These are phyloP conservation scores for Pyrus betulifolia DNA, from an alignment of 306 rosid genomes.

Conservation along the genomic window DNA sequence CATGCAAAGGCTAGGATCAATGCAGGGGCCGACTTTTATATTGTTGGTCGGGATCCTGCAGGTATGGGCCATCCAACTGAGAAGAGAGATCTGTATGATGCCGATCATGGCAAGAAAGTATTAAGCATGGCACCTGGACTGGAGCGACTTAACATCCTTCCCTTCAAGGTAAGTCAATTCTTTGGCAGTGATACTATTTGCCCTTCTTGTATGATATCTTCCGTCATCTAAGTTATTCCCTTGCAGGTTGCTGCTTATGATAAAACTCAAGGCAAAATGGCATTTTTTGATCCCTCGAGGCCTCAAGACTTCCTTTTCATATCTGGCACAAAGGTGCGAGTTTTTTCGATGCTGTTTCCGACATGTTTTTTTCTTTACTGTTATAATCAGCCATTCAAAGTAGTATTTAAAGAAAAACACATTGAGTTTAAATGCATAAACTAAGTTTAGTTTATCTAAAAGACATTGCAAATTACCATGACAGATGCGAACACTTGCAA, in stretches of 20 bases:
- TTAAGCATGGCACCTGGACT: slow-evolving; percentile 99
- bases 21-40: slow-evolving; percentile 97
- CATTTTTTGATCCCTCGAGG: slow-evolving; percentile 92
- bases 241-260: slow-evolving; percentile 97
- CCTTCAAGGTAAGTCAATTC: slow-evolving; percentile 68
- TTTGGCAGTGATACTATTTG: background rate
- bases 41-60: slow-evolving; percentile 98
- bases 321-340: slow-evolving; percentile 87
- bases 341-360: background rate
- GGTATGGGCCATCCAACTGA: slow-evolving; percentile 96
- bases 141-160: slow-evolving; percentile 93
- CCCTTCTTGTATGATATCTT: background rate
- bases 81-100: slow-evolving; percentile 88
- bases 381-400: background rate
- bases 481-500: slow-evolving; percentile 93
- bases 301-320: slow-evolving; percentile 88
- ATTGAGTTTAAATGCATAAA: background rate
- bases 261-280: slow-evolving; percentile 91
- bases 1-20: slow-evolving; percentile 99
- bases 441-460: background rate
- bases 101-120: slow-evolving; percentile 96
- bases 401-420: background rate
- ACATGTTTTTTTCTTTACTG: background rate
- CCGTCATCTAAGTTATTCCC: slow-evolving; percentile 11
- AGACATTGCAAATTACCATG: background rate